Evolutionary conservation across 768 basidiomycete genomes (phyloP).

Genomic region (Coprinopsis sp.): DNA sequence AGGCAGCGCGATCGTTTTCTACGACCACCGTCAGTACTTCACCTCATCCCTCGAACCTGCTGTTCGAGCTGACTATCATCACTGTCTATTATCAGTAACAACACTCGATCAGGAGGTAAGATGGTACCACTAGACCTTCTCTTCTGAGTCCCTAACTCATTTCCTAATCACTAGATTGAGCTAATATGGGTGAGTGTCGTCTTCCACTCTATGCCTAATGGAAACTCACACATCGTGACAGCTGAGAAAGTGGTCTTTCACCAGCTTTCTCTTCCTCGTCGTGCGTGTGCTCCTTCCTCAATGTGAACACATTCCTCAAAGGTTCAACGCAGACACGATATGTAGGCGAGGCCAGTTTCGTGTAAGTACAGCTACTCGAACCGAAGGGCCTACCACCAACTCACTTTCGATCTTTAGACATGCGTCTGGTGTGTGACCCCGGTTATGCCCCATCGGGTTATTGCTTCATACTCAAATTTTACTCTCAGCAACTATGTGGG

Average conservation of each 20-base stretch:
- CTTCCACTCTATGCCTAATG: not conserved
- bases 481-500: too few relatives aligned
- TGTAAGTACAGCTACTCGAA: not conserved
- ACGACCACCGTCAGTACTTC: slow-evolving; percentile 1
- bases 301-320: not conserved
- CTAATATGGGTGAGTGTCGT: slow-evolving; percentile 7
- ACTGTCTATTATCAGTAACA: not conserved
- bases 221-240: not conserved
- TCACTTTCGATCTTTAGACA: not conserved
- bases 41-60: too few relatives aligned
- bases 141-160: too few relatives aligned
- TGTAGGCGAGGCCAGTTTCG: not conserved
- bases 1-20: not conserved
- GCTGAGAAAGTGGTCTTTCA: slow-evolving; percentile 1
- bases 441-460: too few relatives aligned
- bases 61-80: too few relatives aligned
- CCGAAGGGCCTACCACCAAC: too few relatives aligned
- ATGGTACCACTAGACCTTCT: too few relatives aligned
- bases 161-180: not conserved
- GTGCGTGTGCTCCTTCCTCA: not conserved
- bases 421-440: not conserved
- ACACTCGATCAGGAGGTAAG: slow-evolving; percentile 3
- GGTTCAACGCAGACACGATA: slow-evolving; percentile 5
- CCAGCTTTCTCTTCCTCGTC: not conserved
- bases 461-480: too few relatives aligned